A percentile compares a stretch with the other conserved stretches of the same genome.
These are phyloP conservation scores for Colletotrichum musae DNA, from an alignment of 2,329 filamentous ascomycete species.

Conservation along the genomic window DNA sequence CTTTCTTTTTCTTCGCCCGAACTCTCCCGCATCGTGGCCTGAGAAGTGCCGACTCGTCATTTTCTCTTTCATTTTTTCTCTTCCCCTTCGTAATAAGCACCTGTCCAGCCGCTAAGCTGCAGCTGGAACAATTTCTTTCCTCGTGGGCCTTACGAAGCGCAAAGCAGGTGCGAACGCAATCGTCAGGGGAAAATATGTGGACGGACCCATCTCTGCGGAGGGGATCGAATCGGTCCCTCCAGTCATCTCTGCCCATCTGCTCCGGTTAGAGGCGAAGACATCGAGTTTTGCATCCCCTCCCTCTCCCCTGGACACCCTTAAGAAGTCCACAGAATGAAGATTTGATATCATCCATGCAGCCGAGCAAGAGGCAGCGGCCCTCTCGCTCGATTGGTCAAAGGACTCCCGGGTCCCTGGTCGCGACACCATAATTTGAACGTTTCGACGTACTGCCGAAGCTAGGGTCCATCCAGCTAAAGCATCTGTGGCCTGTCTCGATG, in stretches of 20 bases:
- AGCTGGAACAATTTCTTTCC: neutral
- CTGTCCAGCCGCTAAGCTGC: neutral
- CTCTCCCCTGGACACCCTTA: neutral
- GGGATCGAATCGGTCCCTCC: neutral
- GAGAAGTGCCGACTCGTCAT: neutral
- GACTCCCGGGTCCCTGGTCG: neutral
- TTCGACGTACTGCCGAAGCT: neutral
- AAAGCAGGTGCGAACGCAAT: neutral
- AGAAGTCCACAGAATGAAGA: neutral
- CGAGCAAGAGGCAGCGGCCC: neutral
- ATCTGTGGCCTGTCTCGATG: neutral
- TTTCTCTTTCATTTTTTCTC: neutral
- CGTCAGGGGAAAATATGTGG: neutral
- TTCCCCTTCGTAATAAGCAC: neutral
- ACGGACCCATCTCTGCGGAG: neutral
- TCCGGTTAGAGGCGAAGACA: neutral
- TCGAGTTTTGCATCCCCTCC: too few relatives aligned
- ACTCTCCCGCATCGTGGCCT: neutral
- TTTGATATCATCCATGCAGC: neutral
- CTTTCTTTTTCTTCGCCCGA: neutral
- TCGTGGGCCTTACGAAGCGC: too few relatives aligned
- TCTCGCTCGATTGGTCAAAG: neutral
- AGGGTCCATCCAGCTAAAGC: neutral
- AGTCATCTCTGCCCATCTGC: neutral
- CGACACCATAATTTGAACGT: neutral